Conservation (phyloP, 2,329 filamentous ascomycete genomes). For the Chrysoporthe cubensis region DNA sequence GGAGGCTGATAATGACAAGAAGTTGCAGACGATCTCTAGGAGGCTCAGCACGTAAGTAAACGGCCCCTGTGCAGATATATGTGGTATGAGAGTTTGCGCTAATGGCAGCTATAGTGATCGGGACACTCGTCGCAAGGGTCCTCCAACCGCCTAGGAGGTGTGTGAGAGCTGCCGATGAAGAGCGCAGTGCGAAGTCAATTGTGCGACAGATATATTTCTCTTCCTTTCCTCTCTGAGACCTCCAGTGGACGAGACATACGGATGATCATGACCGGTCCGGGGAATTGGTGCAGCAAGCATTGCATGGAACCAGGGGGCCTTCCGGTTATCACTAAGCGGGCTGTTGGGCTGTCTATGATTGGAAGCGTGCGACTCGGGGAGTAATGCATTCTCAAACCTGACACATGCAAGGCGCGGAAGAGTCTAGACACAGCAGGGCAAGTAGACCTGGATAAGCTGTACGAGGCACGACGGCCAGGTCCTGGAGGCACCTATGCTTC, state of each 20-base stretch:
- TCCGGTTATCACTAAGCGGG: conserved; percentile 5
- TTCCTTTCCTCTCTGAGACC: conserved; percentile 8
- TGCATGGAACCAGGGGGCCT: conserved; percentile 17
- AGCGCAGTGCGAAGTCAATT: background rate
- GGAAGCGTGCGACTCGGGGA: conserved; percentile 14
- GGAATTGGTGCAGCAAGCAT: conserved; percentile 15
- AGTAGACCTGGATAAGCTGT: background rate
- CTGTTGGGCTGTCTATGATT: conserved; percentile 9
- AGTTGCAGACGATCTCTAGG: conserved; percentile 82
- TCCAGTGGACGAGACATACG: conserved; percentile 13
- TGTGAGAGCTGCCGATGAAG: conserved; percentile 9
- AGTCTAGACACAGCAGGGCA: conserved; percentile 25
- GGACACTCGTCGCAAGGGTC: conserved; percentile 25
- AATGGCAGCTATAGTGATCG: conserved; percentile 21
- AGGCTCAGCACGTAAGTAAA: conserved; percentile 90
- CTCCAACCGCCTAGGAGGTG: conserved; percentile 5
- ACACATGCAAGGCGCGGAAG: conserved; percentile 17
- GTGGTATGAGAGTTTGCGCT: background rate
- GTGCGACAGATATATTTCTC: conserved; percentile 11
- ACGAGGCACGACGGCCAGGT: conserved; percentile 11
- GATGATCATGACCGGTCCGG: conserved; percentile 13
- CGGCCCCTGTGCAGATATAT: conserved; percentile 16
- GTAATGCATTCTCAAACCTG: conserved; percentile 14
- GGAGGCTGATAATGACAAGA: conserved; percentile 90
- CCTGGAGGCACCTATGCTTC: background rate